Conservation (phyloP, 2,329 filamentous ascomycete genomes). For the Diaporthe sp. region DNA sequence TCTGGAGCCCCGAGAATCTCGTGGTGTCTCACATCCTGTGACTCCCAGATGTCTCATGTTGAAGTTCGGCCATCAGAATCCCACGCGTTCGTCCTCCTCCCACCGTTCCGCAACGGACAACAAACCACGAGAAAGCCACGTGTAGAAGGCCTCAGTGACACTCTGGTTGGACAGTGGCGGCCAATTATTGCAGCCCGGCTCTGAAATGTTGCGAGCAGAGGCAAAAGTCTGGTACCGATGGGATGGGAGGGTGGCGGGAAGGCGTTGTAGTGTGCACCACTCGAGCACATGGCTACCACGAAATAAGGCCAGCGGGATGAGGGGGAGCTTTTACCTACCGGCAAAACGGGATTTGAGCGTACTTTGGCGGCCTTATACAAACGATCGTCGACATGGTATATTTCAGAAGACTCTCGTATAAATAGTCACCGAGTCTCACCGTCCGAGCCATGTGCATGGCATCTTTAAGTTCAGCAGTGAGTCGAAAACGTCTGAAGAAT, state of each 20-base stretch:
- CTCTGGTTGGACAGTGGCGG: slow-evolving; percentile 44
- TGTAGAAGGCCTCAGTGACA: slow-evolving; percentile 10
- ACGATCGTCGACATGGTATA: slow-evolving; percentile 13
- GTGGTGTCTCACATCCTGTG: slow-evolving; percentile 35
- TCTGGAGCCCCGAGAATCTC: background rate
- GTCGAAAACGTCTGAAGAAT: slow-evolving; percentile 4
- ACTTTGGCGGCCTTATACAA: background rate
- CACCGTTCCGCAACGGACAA: slow-evolving; percentile 26
- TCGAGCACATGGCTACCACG: slow-evolving; percentile 29
- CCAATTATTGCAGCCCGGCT: slow-evolving; percentile 42
- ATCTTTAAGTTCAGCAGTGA: slow-evolving; percentile 9
- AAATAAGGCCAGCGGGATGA: slow-evolving; percentile 17
- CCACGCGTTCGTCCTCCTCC: slow-evolving; percentile 24
- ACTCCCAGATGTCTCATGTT: slow-evolving; percentile 26
- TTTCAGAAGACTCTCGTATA: slow-evolving; percentile 18
- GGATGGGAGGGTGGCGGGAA: slow-evolving; percentile 29
- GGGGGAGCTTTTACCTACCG: slow-evolving; percentile 2
- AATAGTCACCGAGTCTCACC: slow-evolving; percentile 16
- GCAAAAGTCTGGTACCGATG: slow-evolving; percentile 33
- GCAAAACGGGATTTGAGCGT: slow-evolving; percentile 10
- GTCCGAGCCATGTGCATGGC: background rate
- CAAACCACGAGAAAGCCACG: slow-evolving; percentile 40
- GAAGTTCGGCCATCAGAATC: background rate
- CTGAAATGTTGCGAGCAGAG: slow-evolving; percentile 35
- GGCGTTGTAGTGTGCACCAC: slow-evolving; percentile 31